Evolutionary conservation across 2,329 filamentous ascomycete genomes (phyloP).

Genomic region (Penicillium sp.): DNA sequence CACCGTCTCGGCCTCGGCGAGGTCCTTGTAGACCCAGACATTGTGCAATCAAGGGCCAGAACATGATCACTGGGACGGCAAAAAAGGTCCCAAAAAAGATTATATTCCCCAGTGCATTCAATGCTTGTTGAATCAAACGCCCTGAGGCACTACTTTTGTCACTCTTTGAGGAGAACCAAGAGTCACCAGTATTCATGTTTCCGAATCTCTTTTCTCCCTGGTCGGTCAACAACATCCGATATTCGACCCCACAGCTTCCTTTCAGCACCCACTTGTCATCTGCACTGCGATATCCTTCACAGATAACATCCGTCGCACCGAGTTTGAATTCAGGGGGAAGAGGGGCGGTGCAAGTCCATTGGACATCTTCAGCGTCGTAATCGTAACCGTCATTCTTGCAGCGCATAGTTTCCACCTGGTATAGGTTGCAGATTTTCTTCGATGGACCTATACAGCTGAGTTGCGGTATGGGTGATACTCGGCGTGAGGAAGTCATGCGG

Average conservation of each 20-base stretch:
- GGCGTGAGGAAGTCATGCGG: slow-evolving; percentile 66
- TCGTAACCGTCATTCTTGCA: slow-evolving; percentile 80
- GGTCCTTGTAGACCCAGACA: slow-evolving; percentile 21
- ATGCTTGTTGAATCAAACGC: slow-evolving; percentile 2
- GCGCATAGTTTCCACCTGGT: slow-evolving; percentile 74
- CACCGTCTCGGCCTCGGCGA: slow-evolving; percentile 18
- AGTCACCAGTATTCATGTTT: slow-evolving; percentile 39
- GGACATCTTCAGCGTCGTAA: slow-evolving; percentile 72
- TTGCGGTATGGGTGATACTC: slow-evolving; percentile 69
- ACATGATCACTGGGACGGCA: slow-evolving; percentile 26
- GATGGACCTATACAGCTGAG: slow-evolving; percentile 67
- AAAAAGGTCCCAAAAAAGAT: slow-evolving; percentile 33
- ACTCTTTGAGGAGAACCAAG: slow-evolving; percentile 17
- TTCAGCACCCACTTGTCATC: slow-evolving; percentile 83
- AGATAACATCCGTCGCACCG: slow-evolving; percentile 81
- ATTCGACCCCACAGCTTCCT: slow-evolving; percentile 90
- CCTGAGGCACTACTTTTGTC: slow-evolving; percentile 4
- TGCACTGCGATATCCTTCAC: slow-evolving; percentile 73
- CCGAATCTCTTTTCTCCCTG: slow-evolving; percentile 68
- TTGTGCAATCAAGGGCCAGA: slow-evolving; percentile 21
- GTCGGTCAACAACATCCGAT: slow-evolving; percentile 70
- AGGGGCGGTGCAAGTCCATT: slow-evolving; percentile 79
- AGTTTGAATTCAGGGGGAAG: slow-evolving; percentile 63
- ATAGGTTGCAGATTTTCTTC: slow-evolving; percentile 58
- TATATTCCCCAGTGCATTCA: slow-evolving; percentile 20